Evolutionary conservation across 129 eudicot genomes (phyloP).

Genomic region (Silybum marianum): DNA sequence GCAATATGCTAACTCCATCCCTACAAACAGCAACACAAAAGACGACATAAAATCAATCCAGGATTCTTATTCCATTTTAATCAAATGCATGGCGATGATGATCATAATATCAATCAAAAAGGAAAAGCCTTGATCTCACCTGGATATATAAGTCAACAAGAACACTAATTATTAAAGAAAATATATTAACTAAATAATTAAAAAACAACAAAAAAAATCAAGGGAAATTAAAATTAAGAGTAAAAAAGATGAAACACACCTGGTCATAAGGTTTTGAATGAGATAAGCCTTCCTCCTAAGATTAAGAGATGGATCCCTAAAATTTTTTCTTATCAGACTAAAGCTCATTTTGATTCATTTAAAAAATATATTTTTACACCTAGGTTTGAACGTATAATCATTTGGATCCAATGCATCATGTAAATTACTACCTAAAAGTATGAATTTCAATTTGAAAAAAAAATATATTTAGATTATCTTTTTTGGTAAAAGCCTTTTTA

Average conservation of each 20-base stretch:
- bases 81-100: too few species aligned
- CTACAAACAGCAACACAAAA: constrained; percentile 26
- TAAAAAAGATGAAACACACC: constrained; percentile 44
- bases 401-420: constrained; percentile 75
- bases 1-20: constrained; percentile 81
- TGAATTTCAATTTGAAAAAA: neutral
- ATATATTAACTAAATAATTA: neutral
- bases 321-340: constrained; percentile 94
- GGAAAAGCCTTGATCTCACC: too few species aligned
- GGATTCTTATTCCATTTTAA: too few species aligned
- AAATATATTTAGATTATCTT: too few species aligned
- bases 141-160: constrained; percentile 4
- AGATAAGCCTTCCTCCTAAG: constrained; percentile 95
- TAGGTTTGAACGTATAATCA: constrained; percentile 89
- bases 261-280: constrained; percentile 92
- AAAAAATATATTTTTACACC: constrained; percentile 91
- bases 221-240: neutral
- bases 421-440: constrained; percentile 43
- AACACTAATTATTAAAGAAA: neutral
- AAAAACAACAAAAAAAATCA: neutral
- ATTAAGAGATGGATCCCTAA: constrained; percentile 94
- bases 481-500: too few species aligned
- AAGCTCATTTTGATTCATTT: constrained; percentile 97
- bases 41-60: too few species aligned
- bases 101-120: too few species aligned